phyloP scores from a whole-genome alignment of 768 basidiomycete species.

The Harrya chromipes region DNA sequence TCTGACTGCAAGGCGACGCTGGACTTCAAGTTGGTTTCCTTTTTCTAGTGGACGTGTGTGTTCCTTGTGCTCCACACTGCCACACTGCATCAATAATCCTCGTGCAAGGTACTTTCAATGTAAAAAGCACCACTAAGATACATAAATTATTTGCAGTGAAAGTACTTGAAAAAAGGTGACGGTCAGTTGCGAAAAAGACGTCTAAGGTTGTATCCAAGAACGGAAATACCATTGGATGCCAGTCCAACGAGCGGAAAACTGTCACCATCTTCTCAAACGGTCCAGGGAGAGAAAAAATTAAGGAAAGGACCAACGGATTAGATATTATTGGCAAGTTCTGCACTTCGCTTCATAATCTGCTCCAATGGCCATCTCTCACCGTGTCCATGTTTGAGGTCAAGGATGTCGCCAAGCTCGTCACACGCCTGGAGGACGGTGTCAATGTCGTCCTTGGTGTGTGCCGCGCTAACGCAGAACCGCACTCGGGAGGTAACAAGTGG shows the following conservation, averaged over 20 bases:
- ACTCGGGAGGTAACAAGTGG: slow-evolving; percentile 85
- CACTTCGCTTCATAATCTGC: slow-evolving; percentile 65
- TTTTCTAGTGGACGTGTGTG: no score
- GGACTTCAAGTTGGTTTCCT: no score
- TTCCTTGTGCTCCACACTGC: no score
- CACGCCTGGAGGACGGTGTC: slow-evolving; percentile 82
- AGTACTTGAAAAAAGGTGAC: slow-evolving; percentile 2
- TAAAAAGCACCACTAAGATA: slow-evolving; percentile 17
- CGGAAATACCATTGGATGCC: neutral
- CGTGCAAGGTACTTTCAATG: no score
- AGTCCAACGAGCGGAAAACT: neutral
- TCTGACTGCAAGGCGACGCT: no score
- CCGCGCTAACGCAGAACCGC: slow-evolving; percentile 89
- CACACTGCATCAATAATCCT: no score
- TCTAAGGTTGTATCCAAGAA: slow-evolving; percentile 26
- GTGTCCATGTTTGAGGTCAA: slow-evolving; percentile 84
- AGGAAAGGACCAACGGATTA: slow-evolving; percentile 6
- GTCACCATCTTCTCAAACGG: neutral
- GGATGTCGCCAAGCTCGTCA: slow-evolving; percentile 85
- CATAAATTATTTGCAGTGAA: slow-evolving; percentile 28
- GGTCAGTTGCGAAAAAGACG: slow-evolving; percentile 12
- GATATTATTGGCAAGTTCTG: slow-evolving; percentile 60
- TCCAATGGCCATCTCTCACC: slow-evolving; percentile 78
- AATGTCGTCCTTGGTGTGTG: slow-evolving; percentile 97
- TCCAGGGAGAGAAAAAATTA: neutral